Conservation (phyloP, 306 rosid species). For the Prinsepia uniflora region DNA sequence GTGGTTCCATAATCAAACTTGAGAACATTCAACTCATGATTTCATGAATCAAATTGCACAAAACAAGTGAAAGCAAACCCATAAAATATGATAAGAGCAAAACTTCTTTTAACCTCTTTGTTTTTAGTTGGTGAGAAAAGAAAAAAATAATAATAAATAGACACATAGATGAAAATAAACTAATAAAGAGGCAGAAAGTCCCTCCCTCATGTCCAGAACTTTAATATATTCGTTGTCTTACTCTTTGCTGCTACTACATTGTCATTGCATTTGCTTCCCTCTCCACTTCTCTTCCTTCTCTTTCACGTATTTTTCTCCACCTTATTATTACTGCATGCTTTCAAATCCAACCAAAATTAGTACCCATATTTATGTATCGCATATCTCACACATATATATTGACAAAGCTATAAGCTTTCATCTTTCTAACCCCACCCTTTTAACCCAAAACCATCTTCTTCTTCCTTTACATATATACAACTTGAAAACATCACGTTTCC, state of each 20-base stretch:
- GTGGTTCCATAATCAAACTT: too few relatives aligned
- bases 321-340: conserved; percentile 37
- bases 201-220: conserved; percentile 16
- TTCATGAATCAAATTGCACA: background rate
- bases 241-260: conserved; percentile 14
- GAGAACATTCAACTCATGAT: background rate
- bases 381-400: background rate
- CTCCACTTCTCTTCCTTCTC: conserved; percentile 6
- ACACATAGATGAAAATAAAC: background rate
- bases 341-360: conserved; percentile 31
- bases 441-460: conserved; percentile 10
- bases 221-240: background rate
- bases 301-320: conserved; percentile 21
- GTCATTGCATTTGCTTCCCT: conserved; percentile 17
- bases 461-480: conserved; percentile 1
- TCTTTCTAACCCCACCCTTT: conserved; percentile 21
- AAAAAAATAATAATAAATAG: background rate
- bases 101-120: background rate
- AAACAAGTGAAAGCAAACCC: too few relatives aligned
- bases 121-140: background rate
- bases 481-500: conserved; percentile 18
- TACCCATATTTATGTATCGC: background rate
- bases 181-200: conserved; percentile 5
- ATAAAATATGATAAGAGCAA: background rate
- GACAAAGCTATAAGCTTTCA: conserved; percentile 13